Conservation (phyloP, 177 flowering plant genomes). For the Vitis hybrid region DNA sequence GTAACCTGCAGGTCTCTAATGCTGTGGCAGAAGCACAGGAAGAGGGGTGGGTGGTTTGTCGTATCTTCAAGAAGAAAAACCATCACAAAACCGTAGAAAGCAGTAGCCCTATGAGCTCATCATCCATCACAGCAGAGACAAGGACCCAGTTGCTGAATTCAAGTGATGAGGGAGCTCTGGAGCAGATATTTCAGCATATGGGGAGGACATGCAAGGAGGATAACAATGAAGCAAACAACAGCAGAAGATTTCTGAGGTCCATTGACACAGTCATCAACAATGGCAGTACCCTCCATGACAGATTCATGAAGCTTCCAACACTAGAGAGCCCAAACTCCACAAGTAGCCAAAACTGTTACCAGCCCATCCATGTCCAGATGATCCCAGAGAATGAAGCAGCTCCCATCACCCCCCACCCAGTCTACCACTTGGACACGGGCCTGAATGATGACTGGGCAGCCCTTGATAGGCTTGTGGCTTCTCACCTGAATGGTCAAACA, state of each 20-base stretch:
- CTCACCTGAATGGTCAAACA: conserved; percentile 36
- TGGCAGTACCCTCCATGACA: conserved; percentile 7
- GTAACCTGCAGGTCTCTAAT: conserved; percentile 15
- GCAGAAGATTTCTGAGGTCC: not conserved
- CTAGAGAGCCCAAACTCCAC: conserved; percentile 36
- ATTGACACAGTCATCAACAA: not conserved
- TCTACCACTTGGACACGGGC: conserved; percentile 2
- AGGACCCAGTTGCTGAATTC: conserved; percentile 8
- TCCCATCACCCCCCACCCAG: conserved; percentile 7
- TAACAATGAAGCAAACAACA: conserved; percentile 6
- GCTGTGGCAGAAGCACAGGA: conserved; percentile 35
- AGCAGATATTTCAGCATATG: conserved; percentile 37
- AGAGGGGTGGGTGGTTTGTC: conserved; percentile 59
- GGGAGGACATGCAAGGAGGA: conserved; percentile 31
- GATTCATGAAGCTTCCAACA: conserved; percentile 38
- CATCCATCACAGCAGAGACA: conserved; percentile 10
- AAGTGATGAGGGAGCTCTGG: conserved; percentile 30
- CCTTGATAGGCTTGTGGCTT: conserved; percentile 37
- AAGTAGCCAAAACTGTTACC: conserved; percentile 11
- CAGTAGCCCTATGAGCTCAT: conserved; percentile 15
- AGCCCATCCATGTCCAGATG: not conserved
- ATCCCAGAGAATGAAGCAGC: conserved; percentile 2
- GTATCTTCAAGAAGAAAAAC: conserved; percentile 52
- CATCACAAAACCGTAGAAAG: conserved; percentile 30
- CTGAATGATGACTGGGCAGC: conserved; percentile 30